Evolutionary conservation across 2,329 filamentous ascomycete genomes (phyloP).

Genomic region (Hansfordia pulvinata): DNA sequence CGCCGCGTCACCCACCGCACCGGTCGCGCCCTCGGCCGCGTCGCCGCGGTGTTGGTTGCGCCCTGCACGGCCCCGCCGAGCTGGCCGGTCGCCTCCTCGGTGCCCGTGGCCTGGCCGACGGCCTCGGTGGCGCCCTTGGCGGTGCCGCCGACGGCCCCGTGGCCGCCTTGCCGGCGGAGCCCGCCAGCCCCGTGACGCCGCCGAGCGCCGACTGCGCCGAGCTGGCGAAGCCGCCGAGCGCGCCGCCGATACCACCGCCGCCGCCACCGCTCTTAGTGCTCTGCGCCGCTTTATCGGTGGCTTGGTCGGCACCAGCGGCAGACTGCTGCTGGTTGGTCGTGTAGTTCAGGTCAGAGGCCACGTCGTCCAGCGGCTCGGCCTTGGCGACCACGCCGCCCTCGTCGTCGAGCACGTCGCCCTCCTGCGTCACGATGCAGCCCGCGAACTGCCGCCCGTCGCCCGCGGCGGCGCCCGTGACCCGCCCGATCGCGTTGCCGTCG

Average conservation of each 20-base stretch:
- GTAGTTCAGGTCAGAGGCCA: conserved; percentile 15
- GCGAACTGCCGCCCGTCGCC: conserved; percentile 14
- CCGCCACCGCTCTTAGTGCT: conserved; percentile 1
- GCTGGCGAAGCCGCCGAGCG: conserved; percentile 11
- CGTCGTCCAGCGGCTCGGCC: conserved; percentile 18
- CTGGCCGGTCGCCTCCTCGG: conserved; percentile 8
- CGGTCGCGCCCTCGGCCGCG: conserved; percentile 5
- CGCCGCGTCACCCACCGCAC: conserved; percentile 4
- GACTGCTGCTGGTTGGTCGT: conserved; percentile 15
- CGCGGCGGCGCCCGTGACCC: conserved; percentile 17
- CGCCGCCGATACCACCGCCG: conserved; percentile 7
- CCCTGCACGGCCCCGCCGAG: conserved; percentile 10
- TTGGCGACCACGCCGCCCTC: conserved; percentile 17
- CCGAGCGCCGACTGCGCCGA: conserved; percentile 8
- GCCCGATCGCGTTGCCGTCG: conserved; percentile 32
- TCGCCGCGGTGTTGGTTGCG: conserved; percentile 6
- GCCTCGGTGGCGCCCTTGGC: conserved; percentile 10
- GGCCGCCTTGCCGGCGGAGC: conserved; percentile 8
- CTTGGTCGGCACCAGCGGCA: conserved; percentile 5
- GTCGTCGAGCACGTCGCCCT: conserved; percentile 18
- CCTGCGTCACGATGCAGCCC: conserved; percentile 20
- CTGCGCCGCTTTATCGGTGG: conserved; percentile 2
- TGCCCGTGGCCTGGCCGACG: conserved; percentile 10
- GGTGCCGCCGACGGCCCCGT: conserved; percentile 10
- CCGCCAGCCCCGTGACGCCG: conserved; percentile 10